A percentile compares a stretch with the other conserved stretches of the same genome.
phyloP scores from a whole-genome alignment of 106 monocot species.

The Acanthochlamys bracteata region DNA sequence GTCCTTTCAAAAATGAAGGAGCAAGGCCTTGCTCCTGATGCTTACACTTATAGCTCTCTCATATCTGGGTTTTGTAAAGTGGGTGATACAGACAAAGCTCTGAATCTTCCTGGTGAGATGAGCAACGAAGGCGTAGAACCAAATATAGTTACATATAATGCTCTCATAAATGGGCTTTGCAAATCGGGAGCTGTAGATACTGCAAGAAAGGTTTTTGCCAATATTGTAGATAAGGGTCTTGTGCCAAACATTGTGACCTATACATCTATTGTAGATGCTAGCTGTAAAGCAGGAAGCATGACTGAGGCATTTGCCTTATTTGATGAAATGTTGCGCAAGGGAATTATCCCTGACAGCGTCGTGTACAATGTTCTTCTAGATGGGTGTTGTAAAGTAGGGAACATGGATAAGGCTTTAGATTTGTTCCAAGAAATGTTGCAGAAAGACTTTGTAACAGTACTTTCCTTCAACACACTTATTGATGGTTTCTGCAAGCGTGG shows the following conservation, averaged over 20 bases:
- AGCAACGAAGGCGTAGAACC: constrained; percentile 42
- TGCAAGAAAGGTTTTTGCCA: constrained; percentile 39
- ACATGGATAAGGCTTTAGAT: constrained; percentile 38
- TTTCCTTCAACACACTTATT: constrained; percentile 55
- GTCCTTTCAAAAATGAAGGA: constrained; percentile 47
- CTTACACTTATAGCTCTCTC: constrained; percentile 52
- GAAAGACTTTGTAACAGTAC: constrained; percentile 32
- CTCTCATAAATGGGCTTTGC: constrained; percentile 58
- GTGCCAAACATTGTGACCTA: constrained; percentile 60
- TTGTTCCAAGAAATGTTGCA: constrained; percentile 40
- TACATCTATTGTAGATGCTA: constrained; percentile 62
- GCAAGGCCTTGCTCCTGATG: constrained; percentile 54
- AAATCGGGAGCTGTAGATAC: constrained; percentile 47
- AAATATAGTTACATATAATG: constrained; percentile 65
- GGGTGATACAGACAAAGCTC: constrained; percentile 44
- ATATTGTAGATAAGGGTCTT: constrained; percentile 36
- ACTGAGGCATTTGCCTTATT: constrained; percentile 56
- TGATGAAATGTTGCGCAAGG: constrained; percentile 62
- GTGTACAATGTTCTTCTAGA: constrained; percentile 43
- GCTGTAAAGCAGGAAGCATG: constrained; percentile 47
- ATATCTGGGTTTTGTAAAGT: constrained; percentile 59
- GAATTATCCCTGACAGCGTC: constrained; percentile 43
- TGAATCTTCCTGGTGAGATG: constrained; percentile 53
- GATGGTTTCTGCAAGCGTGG: constrained; percentile 62
- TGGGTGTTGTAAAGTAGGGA: constrained; percentile 55